Evolutionary conservation across 345 rosid genomes (phyloP).

Genomic region (Lagerstroemia speciosa): DNA sequence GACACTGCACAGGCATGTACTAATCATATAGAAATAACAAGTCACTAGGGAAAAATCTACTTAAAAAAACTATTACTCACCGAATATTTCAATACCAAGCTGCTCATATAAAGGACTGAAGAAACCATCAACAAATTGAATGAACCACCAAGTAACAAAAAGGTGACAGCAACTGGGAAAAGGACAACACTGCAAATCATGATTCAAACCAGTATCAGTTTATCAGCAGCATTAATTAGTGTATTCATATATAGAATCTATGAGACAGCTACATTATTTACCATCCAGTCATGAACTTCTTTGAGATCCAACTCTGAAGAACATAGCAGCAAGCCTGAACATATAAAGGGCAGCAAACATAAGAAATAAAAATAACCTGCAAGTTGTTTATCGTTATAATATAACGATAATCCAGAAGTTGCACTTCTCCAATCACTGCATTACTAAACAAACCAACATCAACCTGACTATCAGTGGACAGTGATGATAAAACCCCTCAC

Average conservation of each 20-base stretch:
- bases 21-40: not conserved
- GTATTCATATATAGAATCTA: not conserved
- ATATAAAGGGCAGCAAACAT: conserved; percentile 11
- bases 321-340: conserved; percentile 61
- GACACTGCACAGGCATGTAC: not conserved
- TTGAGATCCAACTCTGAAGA: conserved; percentile 65
- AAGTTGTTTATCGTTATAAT: not conserved
- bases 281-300: conserved; percentile 82
- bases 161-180: conserved; percentile 63
- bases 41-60: not conserved
- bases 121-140: conserved; percentile 68
- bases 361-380: not conserved
- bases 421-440: not conserved
- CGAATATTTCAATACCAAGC: conserved; percentile 56
- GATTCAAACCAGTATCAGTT: conserved; percentile 15
- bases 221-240: conserved; percentile 5
- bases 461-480: not conserved
- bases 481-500: not conserved
- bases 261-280: conserved; percentile 13
- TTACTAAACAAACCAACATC: not conserved
- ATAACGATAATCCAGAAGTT: too few species aligned
- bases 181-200: conserved; percentile 54
- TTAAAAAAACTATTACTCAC: conserved; percentile 19
- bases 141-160: conserved; percentile 65
- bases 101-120: conserved; percentile 59